Percentiles rank a stretch among this genome's conserved stretches.
These are phyloP conservation scores for Phytophthora pluvialis DNA, from an alignment of 352 stramenopile genomes.

Conservation along the genomic window DNA sequence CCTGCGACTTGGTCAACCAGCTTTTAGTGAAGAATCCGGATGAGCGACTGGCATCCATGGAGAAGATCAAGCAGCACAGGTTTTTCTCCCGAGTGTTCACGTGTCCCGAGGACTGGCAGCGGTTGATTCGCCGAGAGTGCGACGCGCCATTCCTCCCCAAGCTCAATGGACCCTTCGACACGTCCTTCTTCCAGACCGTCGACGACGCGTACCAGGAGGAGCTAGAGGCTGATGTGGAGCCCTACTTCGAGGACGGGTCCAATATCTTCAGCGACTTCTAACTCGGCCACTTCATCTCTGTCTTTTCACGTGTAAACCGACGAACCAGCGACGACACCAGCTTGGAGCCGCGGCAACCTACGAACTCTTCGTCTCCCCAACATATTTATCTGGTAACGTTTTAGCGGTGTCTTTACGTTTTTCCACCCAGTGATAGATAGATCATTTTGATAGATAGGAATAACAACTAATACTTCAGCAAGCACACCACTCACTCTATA, in stretches of 20 bases:
- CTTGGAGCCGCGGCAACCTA: not conserved
- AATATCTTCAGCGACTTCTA: constrained; percentile 73
- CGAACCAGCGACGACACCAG: constrained; percentile 10
- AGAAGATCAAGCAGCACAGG: constrained; percentile 59
- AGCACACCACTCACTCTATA: constrained; percentile 1
- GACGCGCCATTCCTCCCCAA: constrained; percentile 69
- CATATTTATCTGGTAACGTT: constrained; percentile 35
- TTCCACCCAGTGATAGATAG: constrained; percentile 17
- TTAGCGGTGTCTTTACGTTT: no score
- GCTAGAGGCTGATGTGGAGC: constrained; percentile 52
- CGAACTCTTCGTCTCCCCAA: constrained; percentile 22
- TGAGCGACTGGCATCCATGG: constrained; percentile 48
- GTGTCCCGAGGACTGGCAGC: constrained; percentile 44
- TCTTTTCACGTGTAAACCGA: constrained; percentile 18
- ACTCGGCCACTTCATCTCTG: constrained; percentile 6
- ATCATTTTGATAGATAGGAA: constrained; percentile 21
- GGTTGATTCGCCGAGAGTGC: constrained; percentile 46
- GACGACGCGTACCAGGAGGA: constrained; percentile 62
- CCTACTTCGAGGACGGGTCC: constrained; percentile 73
- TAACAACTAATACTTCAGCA: constrained; percentile 8
- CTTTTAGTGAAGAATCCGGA: constrained; percentile 66
- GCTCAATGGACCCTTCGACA: constrained; percentile 69
- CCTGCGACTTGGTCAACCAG: constrained; percentile 61
- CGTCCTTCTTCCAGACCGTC: constrained; percentile 71
- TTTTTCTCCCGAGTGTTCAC: constrained; percentile 63